A percentile compares a stretch with the other conserved stretches of the same genome.
phyloP scores from a whole-genome alignment of 192 early-diverging fungal genomes.

The Linnemannia exigua region DNA sequence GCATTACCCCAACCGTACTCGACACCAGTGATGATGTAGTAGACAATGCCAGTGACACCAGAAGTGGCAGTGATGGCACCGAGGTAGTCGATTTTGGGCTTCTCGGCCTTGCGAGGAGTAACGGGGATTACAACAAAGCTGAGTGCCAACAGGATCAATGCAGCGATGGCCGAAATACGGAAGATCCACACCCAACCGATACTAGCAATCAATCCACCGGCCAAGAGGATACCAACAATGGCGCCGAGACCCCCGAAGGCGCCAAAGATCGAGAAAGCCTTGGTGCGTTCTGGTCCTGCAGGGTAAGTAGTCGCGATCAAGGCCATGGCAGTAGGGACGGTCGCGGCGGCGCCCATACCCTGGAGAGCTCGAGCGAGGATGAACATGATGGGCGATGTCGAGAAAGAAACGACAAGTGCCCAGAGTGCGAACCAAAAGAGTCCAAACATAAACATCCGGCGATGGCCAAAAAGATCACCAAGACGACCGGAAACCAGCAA shows the following conservation, averaged over 20 bases:
- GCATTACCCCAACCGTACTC: constrained; percentile 50
- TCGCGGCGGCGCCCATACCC: constrained; percentile 52
- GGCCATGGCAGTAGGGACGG: constrained; percentile 50
- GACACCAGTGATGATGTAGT: constrained; percentile 40
- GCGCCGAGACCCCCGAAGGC: constrained; percentile 49
- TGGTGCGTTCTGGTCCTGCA: constrained; percentile 34
- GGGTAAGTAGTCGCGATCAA: constrained; percentile 41
- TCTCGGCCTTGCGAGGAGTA: constrained; percentile 11
- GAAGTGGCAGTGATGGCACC: constrained; percentile 24
- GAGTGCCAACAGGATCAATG: constrained; percentile 26
- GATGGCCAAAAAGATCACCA: constrained; percentile 57
- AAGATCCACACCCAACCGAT: constrained; percentile 59
- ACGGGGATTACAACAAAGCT: constrained; percentile 36
- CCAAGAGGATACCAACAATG: constrained; percentile 36
- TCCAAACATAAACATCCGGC: constrained; percentile 47
- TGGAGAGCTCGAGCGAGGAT: constrained; percentile 49
- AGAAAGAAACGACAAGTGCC: constrained; percentile 41
- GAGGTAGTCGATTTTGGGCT: constrained; percentile 32
- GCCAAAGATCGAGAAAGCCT: constrained; percentile 50
- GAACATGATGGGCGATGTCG: constrained; percentile 40
- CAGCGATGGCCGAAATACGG: constrained; percentile 38
- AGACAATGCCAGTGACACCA: constrained; percentile 44
- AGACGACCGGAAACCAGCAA: constrained; percentile 45
- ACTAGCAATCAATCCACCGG: constrained; percentile 44
- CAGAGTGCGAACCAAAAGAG: constrained; percentile 39